phyloP scores from a whole-genome alignment of 2,329 filamentous ascomycete genomes.

The Fusarium sambucinum region DNA sequence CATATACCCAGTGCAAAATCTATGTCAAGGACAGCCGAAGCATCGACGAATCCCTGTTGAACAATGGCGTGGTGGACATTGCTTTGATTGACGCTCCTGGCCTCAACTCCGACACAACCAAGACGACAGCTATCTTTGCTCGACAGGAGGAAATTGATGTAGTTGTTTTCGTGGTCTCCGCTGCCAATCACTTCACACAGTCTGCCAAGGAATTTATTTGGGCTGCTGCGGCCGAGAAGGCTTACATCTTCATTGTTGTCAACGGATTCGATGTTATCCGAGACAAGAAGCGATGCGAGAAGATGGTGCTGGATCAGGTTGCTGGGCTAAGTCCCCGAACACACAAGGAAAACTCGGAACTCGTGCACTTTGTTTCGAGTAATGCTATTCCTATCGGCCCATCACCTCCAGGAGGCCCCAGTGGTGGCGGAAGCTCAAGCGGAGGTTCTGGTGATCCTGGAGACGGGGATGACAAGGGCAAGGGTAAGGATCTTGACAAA shows the following conservation, averaged over 20 bases:
- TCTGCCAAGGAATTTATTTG: constrained; percentile 98
- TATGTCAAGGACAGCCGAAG: constrained; percentile 91
- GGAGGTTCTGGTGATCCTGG: constrained; percentile 69
- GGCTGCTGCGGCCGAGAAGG: constrained; percentile 95
- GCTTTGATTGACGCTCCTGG: constrained; percentile 96
- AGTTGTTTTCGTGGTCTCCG: constrained; percentile 97
- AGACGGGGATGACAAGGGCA: constrained; percentile 73
- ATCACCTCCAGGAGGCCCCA: constrained; percentile 66
- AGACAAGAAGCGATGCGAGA: constrained; percentile 90
- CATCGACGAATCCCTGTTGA: constrained; percentile 92
- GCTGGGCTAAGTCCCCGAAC: constrained; percentile 89
- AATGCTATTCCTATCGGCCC: constrained; percentile 87
- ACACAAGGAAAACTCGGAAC: constrained; percentile 88
- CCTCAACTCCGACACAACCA: constrained; percentile 93
- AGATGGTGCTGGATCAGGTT: constrained; percentile 93
- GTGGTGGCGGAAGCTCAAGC: constrained; percentile 64
- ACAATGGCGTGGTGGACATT: constrained; percentile 98
- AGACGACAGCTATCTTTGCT: constrained; percentile 97
- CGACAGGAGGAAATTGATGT: constrained; percentile 99
- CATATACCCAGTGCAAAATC: constrained; percentile 95
- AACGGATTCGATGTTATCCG: constrained; percentile 96
- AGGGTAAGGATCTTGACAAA: constrained; percentile 90
- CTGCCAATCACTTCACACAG: constrained; percentile 96
- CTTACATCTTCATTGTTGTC: constrained; percentile 98
- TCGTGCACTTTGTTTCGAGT: constrained; percentile 98